phyloP scores from a whole-genome alignment of 1,284 basidiomycete genomes.

The Malassezia brasiliensis region DNA sequence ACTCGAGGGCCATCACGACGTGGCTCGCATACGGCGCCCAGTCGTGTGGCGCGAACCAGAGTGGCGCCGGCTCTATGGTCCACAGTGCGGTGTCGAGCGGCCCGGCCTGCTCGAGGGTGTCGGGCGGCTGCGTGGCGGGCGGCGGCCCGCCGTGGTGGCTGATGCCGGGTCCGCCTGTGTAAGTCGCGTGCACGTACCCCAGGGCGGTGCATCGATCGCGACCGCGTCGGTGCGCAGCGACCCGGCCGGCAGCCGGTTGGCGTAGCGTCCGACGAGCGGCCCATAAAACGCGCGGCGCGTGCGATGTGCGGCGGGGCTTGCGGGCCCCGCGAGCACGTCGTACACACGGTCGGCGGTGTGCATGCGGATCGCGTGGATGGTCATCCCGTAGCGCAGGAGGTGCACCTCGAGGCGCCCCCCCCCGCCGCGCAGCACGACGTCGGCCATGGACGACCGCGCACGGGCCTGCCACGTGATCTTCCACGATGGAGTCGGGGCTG shows the following conservation, averaged over 20 bases:
- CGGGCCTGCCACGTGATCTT: conserved; percentile 7
- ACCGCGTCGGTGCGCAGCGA: conserved; percentile 8
- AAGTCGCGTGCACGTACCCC: conserved; percentile 6
- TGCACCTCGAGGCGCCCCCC: conserved; percentile 5
- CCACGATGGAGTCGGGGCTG: background rate
- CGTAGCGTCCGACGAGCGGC: conserved; percentile 39
- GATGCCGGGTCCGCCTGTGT: conserved; percentile 20
- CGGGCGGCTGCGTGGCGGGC: conserved; percentile 12
- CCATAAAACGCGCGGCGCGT: conserved; percentile 33
- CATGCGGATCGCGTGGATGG: conserved; percentile 28
- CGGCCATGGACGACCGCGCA: background rate
- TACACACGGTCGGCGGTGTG: conserved; percentile 4
- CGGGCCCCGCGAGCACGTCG: conserved; percentile 40
- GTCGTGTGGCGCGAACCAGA: conserved; percentile 11
- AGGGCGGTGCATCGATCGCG: background rate
- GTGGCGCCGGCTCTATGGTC: conserved; percentile 15
- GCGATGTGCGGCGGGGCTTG: conserved; percentile 26
- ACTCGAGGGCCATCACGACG: conserved; percentile 18
- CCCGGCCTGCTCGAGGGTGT: conserved; percentile 23
- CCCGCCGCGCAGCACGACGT: background rate
- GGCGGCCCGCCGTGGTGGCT: conserved; percentile 39
- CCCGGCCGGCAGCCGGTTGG: conserved; percentile 39
- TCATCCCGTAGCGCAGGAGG: conserved; percentile 37
- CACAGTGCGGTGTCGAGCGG: conserved; percentile 37
- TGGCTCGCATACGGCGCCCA: conserved; percentile 17